Conservation (phyloP, 2,329 filamentous ascomycete species). For the Penicillium sp. region DNA sequence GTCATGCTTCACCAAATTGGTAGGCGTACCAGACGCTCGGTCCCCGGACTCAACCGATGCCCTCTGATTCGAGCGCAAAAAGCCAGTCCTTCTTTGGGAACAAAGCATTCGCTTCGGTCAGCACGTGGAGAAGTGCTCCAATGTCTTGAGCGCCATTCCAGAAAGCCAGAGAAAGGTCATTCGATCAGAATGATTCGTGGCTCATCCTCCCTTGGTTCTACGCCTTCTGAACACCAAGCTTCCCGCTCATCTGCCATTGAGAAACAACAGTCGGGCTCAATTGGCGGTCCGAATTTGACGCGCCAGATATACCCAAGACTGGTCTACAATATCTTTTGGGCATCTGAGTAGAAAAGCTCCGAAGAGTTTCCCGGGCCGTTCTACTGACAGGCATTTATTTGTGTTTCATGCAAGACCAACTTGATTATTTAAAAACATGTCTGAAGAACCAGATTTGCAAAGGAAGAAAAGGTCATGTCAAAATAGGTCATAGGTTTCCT, state of each 20-base stretch:
- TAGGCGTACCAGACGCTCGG: not conserved
- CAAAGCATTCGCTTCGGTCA: not conserved
- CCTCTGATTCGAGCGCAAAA: not conserved
- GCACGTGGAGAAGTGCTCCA: not conserved
- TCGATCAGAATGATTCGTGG: not conserved
- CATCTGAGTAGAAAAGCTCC: not conserved
- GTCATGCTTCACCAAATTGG: not conserved
- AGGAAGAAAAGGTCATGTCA: not conserved
- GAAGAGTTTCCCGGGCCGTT: not conserved
- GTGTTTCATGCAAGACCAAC: not conserved
- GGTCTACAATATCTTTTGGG: not conserved
- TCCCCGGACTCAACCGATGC: not conserved
- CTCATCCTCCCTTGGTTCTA: not conserved
- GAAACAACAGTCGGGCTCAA: not conserved
- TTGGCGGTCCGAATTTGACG: not conserved
- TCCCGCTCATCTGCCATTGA: not conserved
- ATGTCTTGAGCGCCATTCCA: not conserved
- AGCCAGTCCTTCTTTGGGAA: not conserved
- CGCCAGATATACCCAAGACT: not conserved
- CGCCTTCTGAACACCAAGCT: not conserved
- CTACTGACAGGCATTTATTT: not conserved
- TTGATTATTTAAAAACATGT: not conserved
- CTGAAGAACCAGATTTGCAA: not conserved
- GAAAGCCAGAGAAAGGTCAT: not conserved
- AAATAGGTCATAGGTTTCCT: not conserved